Percentiles rank a stretch among this genome's conserved stretches.
phyloP scores from a whole-genome alignment of 352 stramenopile species.

The Phytopythium aichiense region DNA sequence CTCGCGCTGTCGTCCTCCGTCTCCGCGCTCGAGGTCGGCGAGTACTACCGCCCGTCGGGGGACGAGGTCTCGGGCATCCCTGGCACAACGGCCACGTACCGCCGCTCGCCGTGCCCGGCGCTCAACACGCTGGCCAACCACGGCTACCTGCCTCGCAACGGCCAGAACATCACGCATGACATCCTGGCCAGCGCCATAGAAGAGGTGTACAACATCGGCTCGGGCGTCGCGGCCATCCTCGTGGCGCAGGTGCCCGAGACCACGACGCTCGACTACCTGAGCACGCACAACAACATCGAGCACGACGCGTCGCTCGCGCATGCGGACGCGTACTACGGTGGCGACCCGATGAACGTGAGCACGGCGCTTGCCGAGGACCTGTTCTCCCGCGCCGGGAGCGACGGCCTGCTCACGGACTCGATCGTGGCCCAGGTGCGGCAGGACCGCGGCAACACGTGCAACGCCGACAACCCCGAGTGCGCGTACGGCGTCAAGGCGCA shows the following conservation, averaged over 20 bases:
- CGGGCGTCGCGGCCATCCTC: slow-evolving; percentile 16
- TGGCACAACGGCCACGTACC: slow-evolving; percentile 19
- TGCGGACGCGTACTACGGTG: slow-evolving; percentile 24
- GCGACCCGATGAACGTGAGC: slow-evolving; percentile 26
- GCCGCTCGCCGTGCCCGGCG: slow-evolving; percentile 33
- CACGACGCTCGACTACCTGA: slow-evolving; percentile 34
- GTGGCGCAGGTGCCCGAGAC: slow-evolving; percentile 17
- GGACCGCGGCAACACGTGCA: slow-evolving; percentile 20
- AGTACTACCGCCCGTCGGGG: slow-evolving; percentile 22
- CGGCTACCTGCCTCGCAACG: slow-evolving; percentile 40
- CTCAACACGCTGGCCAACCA: slow-evolving; percentile 60
- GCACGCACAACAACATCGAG: slow-evolving; percentile 37
- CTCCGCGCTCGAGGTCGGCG: slow-evolving; percentile 13
- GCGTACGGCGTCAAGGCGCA: slow-evolving; percentile 17
- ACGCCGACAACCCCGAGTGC: slow-evolving; percentile 24
- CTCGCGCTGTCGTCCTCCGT: background rate
- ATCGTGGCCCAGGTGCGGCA: slow-evolving; percentile 20
- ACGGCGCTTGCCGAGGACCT: slow-evolving; percentile 21
- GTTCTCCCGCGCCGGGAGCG: slow-evolving; percentile 15
- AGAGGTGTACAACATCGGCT: slow-evolving; percentile 31
- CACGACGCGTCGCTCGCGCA: slow-evolving; percentile 49
- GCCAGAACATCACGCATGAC: slow-evolving; percentile 30
- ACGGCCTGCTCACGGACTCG: slow-evolving; percentile 18
- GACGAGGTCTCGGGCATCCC: slow-evolving; percentile 18
- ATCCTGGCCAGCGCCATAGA: slow-evolving; percentile 18